Evolutionary conservation across 2,329 filamentous ascomycete genomes (phyloP), one percentile per base, ranked within the genome.

Genomic region (Lasiodiplodia hormozganensis): DNA sequence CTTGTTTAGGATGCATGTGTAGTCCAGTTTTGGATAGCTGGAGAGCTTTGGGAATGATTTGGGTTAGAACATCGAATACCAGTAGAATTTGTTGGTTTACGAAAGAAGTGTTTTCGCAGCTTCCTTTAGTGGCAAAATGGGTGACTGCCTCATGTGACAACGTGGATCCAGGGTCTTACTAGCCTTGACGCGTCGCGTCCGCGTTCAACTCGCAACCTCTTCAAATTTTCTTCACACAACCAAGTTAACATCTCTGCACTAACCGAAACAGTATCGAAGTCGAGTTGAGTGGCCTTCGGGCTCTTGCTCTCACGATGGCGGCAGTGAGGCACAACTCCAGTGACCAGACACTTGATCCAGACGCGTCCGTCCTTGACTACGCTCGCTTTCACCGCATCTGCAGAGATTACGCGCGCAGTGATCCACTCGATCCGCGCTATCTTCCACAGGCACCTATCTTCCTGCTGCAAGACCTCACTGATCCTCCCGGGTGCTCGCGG

Each of bases 341-440:
- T n/a, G n/a, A 23, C 7, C 53, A 38, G 4, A 28, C n/a, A 21
- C 53, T 60, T n/a, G 40, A 16, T 21, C 12, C 12, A 23, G 78
- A 81, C n/a, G 76, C 76, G 18, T 79, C 79, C 23, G 71, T 82
- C 7, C 74, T 85, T 8, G 80, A 84, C 21, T 86, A 85, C 70
- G 84, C 84, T 23, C 80, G 83, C 28, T 81, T 79, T 60, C 75
- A 85, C 68, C 79, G 79, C 3, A 76, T 85, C 25, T 81, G 79
- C 38, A 74, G 68, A 62, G 74, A 83, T 68, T 81, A 80, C 72
- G 74, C 73, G 4, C 72, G 72, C 5, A 71, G 78, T 1, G 67
- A 77, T 54, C 76, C 77, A 2, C 47, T 73, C 23, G 49, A 57
- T 11, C 51, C 36, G 28, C 49, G 31, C 3, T 4, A 36, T 3